Conservation (phyloP, 2,329 filamentous ascomycete genomes). For the Grosmannia clavigera region DNA sequence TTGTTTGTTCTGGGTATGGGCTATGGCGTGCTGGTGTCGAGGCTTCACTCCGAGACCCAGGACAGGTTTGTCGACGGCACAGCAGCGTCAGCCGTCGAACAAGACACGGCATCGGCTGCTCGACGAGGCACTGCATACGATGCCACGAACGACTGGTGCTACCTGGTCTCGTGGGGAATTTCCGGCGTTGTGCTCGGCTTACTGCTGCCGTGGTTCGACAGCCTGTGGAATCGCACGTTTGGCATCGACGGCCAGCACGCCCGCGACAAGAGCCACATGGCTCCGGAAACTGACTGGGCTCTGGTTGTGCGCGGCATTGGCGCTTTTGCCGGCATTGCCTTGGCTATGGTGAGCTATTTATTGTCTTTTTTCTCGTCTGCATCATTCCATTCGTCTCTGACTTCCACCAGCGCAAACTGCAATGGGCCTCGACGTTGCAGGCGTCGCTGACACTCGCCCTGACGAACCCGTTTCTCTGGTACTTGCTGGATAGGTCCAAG, state of each 20-base stretch:
- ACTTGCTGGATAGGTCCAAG: constrained; percentile 81
- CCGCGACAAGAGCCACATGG: constrained; percentile 19
- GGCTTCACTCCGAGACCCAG: constrained; percentile 56
- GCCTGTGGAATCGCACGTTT: constrained; percentile 51
- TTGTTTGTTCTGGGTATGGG: constrained; percentile 70
- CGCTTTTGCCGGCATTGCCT: constrained; percentile 49
- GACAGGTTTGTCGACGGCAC: constrained; percentile 14
- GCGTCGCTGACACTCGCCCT: constrained; percentile 79
- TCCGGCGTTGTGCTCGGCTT: constrained; percentile 68
- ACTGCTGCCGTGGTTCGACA: constrained; percentile 74
- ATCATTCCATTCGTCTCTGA: neutral
- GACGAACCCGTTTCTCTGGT: constrained; percentile 91
- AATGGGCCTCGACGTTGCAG: constrained; percentile 92
- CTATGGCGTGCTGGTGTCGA: constrained; percentile 71
- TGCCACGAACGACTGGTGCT: constrained; percentile 41
- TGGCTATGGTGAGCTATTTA: constrained; percentile 59
- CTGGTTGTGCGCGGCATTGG: constrained; percentile 44
- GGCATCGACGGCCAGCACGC: constrained; percentile 11
- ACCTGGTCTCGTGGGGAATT: constrained; percentile 70
- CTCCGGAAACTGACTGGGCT: constrained; percentile 58
- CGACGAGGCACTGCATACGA: constrained; percentile 3
- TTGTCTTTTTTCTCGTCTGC: neutral
- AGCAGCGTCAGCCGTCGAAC: neutral
- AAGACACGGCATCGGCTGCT: constrained; percentile 1
- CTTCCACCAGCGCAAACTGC: constrained; percentile 60